Conservation (phyloP, 768 basidiomycete genomes). For the Lactarius sp. region DNA sequence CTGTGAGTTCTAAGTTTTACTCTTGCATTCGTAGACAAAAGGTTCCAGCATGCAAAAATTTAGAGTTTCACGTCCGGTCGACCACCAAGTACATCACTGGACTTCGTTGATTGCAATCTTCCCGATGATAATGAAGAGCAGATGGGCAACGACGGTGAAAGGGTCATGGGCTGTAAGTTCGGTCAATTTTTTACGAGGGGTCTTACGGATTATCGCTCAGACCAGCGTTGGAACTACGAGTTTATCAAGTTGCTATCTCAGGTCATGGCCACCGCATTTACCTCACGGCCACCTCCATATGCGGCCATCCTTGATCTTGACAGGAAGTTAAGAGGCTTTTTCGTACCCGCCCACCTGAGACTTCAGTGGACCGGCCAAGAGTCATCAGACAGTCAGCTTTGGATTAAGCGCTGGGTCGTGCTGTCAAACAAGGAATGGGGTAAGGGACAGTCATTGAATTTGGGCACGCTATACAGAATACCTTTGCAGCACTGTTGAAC, state of each 20-base stretch:
- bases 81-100: constrained; percentile 27
- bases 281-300: constrained; percentile 47
- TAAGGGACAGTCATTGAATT: constrained; percentile 26
- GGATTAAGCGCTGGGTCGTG: constrained; percentile 24
- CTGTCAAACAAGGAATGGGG: constrained; percentile 31
- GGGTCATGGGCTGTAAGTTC: constrained; percentile 18
- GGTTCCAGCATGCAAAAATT: not conserved
- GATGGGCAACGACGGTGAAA: constrained; percentile 7
- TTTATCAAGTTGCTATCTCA: constrained; percentile 47
- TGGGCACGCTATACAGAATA: not conserved
- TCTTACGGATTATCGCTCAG: constrained; percentile 31
- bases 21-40: not conserved
- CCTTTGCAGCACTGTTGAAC: constrained; percentile 48
- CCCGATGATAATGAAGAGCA: constrained; percentile 23
- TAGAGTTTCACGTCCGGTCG: constrained; percentile 31
- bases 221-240: constrained; percentile 48
- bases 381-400: constrained; percentile 3
- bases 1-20: constrained; percentile 35
- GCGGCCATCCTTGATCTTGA: constrained; percentile 52
- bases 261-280: constrained; percentile 31
- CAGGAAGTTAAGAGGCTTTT: constrained; percentile 55
- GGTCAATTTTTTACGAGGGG: not conserved
- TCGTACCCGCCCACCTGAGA: constrained; percentile 42
- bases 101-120: constrained; percentile 29
- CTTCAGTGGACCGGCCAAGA: constrained; percentile 33